Conservation (phyloP, 768 basidiomycete species). For the Galerina sulciceps region DNA sequence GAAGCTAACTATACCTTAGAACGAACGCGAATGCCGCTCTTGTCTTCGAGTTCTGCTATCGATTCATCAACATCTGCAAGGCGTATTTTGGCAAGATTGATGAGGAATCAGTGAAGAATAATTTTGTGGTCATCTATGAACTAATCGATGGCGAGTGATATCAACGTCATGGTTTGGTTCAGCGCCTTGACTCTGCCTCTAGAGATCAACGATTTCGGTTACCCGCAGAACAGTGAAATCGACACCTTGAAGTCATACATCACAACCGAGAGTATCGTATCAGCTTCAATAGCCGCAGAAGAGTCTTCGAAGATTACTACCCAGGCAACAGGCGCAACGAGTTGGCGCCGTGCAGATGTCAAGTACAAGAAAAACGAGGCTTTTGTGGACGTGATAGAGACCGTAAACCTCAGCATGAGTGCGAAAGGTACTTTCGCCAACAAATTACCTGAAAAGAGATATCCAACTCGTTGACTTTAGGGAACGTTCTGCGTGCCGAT, state of each 20-base stretch:
- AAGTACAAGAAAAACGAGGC: slow-evolving; percentile 99
- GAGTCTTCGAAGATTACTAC: slow-evolving; percentile 96
- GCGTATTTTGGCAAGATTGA: slow-evolving; percentile 99
- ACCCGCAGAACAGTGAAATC: slow-evolving; percentile 98
- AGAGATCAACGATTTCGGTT: slow-evolving; percentile 98
- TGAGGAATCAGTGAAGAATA: slow-evolving; percentile 98
- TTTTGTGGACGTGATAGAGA: slow-evolving; percentile 99
- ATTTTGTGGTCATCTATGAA: slow-evolving; percentile 98
- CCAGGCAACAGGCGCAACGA: slow-evolving; percentile 96
- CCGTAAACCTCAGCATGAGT: slow-evolving; percentile 95
- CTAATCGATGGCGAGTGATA: slow-evolving; percentile 85
- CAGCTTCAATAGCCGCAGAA: slow-evolving; percentile 88
- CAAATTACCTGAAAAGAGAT: neutral
- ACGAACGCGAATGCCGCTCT: slow-evolving; percentile 97
- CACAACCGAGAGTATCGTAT: slow-evolving; percentile 95
- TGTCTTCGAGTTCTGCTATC: slow-evolving; percentile 97
- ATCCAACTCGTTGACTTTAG: slow-evolving; percentile 30
- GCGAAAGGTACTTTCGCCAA: slow-evolving; percentile 72
- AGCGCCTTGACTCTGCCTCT: neutral
- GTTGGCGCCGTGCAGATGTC: slow-evolving; percentile 94
- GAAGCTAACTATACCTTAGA: slow-evolving; percentile 41
- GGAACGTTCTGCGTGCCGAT: slow-evolving; percentile 90
- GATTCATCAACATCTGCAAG: slow-evolving; percentile 92
- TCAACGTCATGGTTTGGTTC: neutral
- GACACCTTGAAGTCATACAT: slow-evolving; percentile 98